Conservation (phyloP, 2,329 filamentous ascomycete genomes). For the Diaporthe sp. region DNA sequence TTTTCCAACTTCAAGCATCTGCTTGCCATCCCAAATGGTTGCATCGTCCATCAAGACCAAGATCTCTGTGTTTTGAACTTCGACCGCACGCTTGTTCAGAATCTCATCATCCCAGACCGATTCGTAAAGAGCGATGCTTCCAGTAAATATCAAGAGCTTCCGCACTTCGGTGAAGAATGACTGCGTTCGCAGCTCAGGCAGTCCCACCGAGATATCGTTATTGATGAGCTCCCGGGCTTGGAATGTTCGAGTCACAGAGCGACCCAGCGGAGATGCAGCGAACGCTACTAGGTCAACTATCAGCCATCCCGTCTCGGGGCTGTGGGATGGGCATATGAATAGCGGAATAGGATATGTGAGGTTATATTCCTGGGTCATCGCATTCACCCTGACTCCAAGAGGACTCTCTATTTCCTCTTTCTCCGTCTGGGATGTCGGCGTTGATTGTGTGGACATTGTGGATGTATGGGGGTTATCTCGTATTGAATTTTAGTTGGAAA, state of each 20-base stretch:
- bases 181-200: not conserved
- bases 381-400: not conserved
- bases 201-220: not conserved
- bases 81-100: not conserved
- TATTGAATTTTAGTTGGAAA: not conserved
- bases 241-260: not conserved
- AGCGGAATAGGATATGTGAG: not conserved
- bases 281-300: not conserved
- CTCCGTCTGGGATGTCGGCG: not conserved
- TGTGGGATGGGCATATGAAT: not conserved
- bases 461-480: not conserved
- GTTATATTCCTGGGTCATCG: too few relatives aligned
- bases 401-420: not conserved
- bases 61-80: not conserved
- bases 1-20: not conserved
- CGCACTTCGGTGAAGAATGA: slow-evolving; percentile 25
- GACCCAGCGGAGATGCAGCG: not conserved
- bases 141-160: slow-evolving; percentile 24
- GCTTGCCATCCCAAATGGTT: not conserved
- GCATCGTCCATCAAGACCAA: not conserved
- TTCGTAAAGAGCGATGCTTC: not conserved
- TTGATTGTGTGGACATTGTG: not conserved
- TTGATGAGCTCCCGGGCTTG: slow-evolving; percentile 26
- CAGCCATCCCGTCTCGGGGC: not conserved
- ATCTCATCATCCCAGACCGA: slow-evolving; percentile 1